Evolutionary conservation across 2,329 filamentous ascomycete species (phyloP), one percentile per base, ranked within the genome.

Genomic region (Apiospora koreana): DNA sequence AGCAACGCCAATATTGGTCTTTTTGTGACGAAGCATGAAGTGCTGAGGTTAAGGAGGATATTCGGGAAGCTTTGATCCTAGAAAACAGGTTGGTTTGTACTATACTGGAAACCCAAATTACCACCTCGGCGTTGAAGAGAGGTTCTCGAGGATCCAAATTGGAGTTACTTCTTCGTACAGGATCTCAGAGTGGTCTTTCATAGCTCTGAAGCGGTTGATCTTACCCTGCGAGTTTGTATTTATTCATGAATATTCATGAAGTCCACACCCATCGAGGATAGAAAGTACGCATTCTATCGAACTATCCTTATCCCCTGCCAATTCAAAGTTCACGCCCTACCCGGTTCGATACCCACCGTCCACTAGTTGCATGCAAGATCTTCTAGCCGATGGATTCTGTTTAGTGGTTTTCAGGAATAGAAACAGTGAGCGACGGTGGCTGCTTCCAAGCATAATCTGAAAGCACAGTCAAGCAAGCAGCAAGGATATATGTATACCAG

Each of bases 11-110:
- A 73, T 75, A 73, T 64, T 79, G 79, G 18, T n/a, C 76, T 86
- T 1, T 87, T 87, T 75, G 82, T 87, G 21, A 87, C 84, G 9
- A 88, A 87, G 77, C 85, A 87, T 76, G 84, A 87, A 74, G 83
- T 87, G 1, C 73, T 86, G 68, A 83, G 84, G 81, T 73, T 87
- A 73, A 80, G 81, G 73, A 75, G 66, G 28, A 28, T 70, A 8
- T 65, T 65, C 28, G 64, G 64, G 64, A 25, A 28, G 12, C 50
- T 35, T n/a, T 58, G 28, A 35, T 35, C 16, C 18, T 35, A 35
- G 28, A 5, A 35, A 21, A n/a, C 9, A 12, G 50, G 18, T 38
- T 2, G 28, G 18, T 38, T 62, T 38, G 18, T 38, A 14, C 54
- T 8, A n/a, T 38, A 8, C 54, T n/a, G 8, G 31, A n/a, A 62